Evolutionary conservation across 768 basidiomycete genomes (phyloP).

Genomic region (Tulasnella sp.): DNA sequence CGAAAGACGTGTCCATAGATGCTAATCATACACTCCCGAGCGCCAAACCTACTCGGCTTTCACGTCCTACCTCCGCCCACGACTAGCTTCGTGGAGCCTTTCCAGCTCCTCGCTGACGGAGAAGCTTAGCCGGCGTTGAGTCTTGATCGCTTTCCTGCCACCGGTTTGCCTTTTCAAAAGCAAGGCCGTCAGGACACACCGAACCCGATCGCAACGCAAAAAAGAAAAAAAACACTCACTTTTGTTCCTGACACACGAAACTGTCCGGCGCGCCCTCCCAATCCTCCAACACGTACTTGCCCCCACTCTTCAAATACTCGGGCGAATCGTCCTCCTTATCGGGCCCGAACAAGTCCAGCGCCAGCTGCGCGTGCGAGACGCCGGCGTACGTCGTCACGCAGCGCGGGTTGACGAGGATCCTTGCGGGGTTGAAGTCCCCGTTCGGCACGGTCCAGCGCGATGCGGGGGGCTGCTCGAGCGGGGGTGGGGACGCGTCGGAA

Average conservation of each 20-base stretch:
- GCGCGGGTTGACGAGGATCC: conserved; percentile 93
- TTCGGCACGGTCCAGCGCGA: conserved; percentile 69
- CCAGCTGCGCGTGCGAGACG: conserved; percentile 93
- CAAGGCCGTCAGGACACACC: too few relatives aligned
- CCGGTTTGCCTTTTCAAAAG: conserved; percentile 70
- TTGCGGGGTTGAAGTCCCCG: conserved; percentile 81
- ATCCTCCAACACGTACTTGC: conserved; percentile 86
- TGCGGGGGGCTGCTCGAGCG: conserved; percentile 42
- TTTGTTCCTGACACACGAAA: conserved; percentile 97
- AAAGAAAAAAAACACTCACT: conserved; percentile 51
- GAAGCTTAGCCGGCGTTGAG: conserved; percentile 80
- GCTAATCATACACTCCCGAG: not conserved
- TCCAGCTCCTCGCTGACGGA: conserved; percentile 75
- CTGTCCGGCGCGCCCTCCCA: conserved; percentile 97
- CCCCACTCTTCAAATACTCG: conserved; percentile 43
- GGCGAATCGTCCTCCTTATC: conserved; percentile 61
- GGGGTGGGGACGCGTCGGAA: conserved; percentile 45
- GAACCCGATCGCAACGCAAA: too few relatives aligned
- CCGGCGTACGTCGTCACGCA: conserved; percentile 99
- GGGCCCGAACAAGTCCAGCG: conserved; percentile 86
- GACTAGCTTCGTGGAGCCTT: not conserved
- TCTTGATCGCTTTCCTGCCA: conserved; percentile 86
- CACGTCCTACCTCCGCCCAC: not conserved
- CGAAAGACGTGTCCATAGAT: not conserved
- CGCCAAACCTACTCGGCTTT: not conserved